Evolutionary conservation across 179 eudicot species (phyloP), one percentile per base, ranked within the genome.

Genomic region (Pouteria campechiana): DNA sequence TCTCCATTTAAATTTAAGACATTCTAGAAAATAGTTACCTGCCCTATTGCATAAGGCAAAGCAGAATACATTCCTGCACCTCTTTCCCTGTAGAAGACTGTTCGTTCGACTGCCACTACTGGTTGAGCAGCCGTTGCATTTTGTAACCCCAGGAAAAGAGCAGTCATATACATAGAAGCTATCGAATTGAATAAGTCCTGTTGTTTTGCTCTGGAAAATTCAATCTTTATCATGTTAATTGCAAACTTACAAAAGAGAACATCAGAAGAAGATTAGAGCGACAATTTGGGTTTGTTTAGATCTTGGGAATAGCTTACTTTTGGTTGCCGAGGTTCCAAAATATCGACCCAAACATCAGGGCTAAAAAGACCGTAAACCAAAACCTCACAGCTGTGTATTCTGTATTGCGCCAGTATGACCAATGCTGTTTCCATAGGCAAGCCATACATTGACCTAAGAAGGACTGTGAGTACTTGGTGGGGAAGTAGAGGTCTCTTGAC

Each of bases 31-130:
- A n/a, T n/a, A 20, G 7, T 37, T 69, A 89, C 95, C 83, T 84
- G 97, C 42, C 70, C 82, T 36, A 81, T 78, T 18, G 97, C 95
- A 55, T 81, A 81, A 20, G 95, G 83, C 49, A 79, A 59, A 37
- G 88, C 81, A 7, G 97, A 75, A 54, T 81, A 89, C 95, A 89
- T 89, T 50, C 97, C 89, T 17, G 95, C 93, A 12, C 93, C 93
- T 69, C 76, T 69, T 78, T 89, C 97, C 44, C 93, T 72, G 53
- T 89, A 84, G 33, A 84, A 84, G 14, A 89, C 93, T 6, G 88
- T 81, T 48, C 97, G 84, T 41, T 81, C 97, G 1, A 76, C 65
- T 20, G 81, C 73, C 54, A 89, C 81, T 28, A 81, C 78, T 30
- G 97, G 86, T 46, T 78, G 93, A 46, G 84, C 93, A 11, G 88